A percentile compares a stretch with the other conserved stretches of the same genome.
Conservation (phyloP, 2,329 filamentous ascomycete genomes). For the Cercospora sp. region DNA sequence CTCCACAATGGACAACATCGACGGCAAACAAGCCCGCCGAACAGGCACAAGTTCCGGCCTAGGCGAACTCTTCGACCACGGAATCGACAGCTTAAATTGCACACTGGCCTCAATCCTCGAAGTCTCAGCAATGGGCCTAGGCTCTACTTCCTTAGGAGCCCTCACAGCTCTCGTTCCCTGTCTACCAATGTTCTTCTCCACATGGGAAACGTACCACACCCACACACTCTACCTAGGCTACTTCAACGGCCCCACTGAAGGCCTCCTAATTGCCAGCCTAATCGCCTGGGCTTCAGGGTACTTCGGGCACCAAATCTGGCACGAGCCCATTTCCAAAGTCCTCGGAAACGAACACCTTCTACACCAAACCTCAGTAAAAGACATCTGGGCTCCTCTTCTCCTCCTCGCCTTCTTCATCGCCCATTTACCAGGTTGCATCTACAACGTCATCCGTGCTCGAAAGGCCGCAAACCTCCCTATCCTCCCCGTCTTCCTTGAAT, state of each 20-base stretch:
- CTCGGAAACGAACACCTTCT: slow-evolving; percentile 65
- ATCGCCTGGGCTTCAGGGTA: slow-evolving; percentile 86
- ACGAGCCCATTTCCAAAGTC: slow-evolving; percentile 67
- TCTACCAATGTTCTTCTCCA: slow-evolving; percentile 98
- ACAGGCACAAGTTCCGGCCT: slow-evolving; percentile 93
- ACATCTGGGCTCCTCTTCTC: slow-evolving; percentile 75
- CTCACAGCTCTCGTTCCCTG: slow-evolving; percentile 91
- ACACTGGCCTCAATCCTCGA: slow-evolving; percentile 88
- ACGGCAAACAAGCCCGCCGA: slow-evolving; percentile 93
- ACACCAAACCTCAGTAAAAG: slow-evolving; percentile 72
- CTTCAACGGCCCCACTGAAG: slow-evolving; percentile 96
- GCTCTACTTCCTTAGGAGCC: slow-evolving; percentile 77
- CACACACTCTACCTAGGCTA: slow-evolving; percentile 95
- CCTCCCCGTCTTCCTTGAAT: slow-evolving; percentile 83
- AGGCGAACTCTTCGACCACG: slow-evolving; percentile 96
- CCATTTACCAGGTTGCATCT: slow-evolving; percentile 85
- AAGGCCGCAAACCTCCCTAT: slow-evolving; percentile 70
- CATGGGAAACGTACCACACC: slow-evolving; percentile 99
- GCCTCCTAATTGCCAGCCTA: slow-evolving; percentile 79
- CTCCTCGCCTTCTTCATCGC: slow-evolving; percentile 49
- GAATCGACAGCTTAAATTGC: slow-evolving; percentile 97
- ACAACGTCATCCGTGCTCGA: slow-evolving; percentile 79
- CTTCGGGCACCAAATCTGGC: slow-evolving; percentile 87
- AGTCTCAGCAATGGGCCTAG: slow-evolving; percentile 89
- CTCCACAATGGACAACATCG: slow-evolving; percentile 98